Conservation (phyloP, 2,329 filamentous ascomycete species). For the Xylaria sp. region DNA sequence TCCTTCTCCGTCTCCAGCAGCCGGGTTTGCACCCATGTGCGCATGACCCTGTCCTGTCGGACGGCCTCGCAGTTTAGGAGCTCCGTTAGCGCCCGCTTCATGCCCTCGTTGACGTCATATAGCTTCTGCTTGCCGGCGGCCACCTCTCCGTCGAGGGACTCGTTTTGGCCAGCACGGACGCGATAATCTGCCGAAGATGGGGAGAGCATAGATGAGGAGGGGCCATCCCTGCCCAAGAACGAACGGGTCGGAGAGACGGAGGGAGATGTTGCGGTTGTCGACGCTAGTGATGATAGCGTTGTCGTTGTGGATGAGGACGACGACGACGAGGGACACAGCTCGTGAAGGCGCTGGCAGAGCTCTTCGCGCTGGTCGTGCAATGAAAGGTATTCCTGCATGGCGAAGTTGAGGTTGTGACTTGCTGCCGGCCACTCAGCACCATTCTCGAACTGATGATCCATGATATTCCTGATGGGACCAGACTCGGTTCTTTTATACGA, state of each 20-base stretch:
- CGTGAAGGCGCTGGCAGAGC: slow-evolving; percentile 61
- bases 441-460: slow-evolving; percentile 23
- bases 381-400: slow-evolving; percentile 64
- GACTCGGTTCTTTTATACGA: neutral
- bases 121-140: slow-evolving; percentile 64
- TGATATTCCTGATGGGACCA: slow-evolving; percentile 16
- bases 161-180: slow-evolving; percentile 49
- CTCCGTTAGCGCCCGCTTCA: slow-evolving; percentile 70
- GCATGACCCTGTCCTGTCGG: slow-evolving; percentile 60
- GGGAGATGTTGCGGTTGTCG: slow-evolving; percentile 58
- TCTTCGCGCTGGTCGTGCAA: slow-evolving; percentile 65
- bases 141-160: slow-evolving; percentile 60
- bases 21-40: slow-evolving; percentile 67
- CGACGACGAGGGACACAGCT: slow-evolving; percentile 55
- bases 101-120: slow-evolving; percentile 67
- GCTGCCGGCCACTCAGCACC: slow-evolving; percentile 1
- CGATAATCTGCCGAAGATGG: slow-evolving; percentile 46
- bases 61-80: slow-evolving; percentile 69
- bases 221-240: slow-evolving; percentile 58
- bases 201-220: slow-evolving; percentile 52
- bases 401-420: slow-evolving; percentile 56
- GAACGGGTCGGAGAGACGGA: slow-evolving; percentile 69
- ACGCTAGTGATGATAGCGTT: slow-evolving; percentile 34
- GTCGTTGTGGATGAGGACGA: slow-evolving; percentile 29
- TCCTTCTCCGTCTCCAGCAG: slow-evolving; percentile 71